Percentiles rank a stretch among this genome's conserved stretches.
Conservation (phyloP, 129 eudicot species). For the Flaveria trinervia region DNA sequence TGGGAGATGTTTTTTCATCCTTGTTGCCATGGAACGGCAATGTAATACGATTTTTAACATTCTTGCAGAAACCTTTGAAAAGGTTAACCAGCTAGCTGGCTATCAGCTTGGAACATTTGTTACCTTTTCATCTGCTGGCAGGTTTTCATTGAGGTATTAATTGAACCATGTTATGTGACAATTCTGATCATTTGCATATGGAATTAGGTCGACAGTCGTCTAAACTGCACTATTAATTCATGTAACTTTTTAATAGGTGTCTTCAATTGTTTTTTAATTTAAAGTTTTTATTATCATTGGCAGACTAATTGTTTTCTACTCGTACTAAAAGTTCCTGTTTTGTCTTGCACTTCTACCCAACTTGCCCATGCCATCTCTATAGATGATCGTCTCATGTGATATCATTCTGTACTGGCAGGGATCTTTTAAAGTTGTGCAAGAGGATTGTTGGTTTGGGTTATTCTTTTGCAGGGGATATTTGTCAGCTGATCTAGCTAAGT, state of each 20-base stretch:
- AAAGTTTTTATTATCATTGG: background rate
- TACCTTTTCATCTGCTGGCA: conserved; percentile 45
- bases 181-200: background rate
- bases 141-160: conserved; percentile 79
- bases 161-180: background rate
- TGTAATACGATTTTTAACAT: background rate
- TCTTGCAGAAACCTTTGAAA: conserved; percentile 77
- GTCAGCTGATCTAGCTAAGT: conserved; percentile 41
- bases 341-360: background rate
- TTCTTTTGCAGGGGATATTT: conserved; percentile 39
- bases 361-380: background rate
- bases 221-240: background rate
- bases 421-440: conserved; percentile 89
- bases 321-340: background rate
- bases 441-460: conserved; percentile 68
- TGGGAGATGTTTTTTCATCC: background rate
- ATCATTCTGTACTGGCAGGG: conserved; percentile 51
- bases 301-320: background rate
- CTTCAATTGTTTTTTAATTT: background rate
- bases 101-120: conserved; percentile 47
- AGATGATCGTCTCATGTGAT: conserved; percentile 2
- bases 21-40: conserved; percentile 1
- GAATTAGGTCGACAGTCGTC: background rate
- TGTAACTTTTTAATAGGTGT: background rate
- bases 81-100: conserved; percentile 54